A percentile compares a stretch with the other conserved stretches of the same genome.
phyloP scores from a whole-genome alignment of 75 land plant genomes.

The Ceratopteris richardii region DNA sequence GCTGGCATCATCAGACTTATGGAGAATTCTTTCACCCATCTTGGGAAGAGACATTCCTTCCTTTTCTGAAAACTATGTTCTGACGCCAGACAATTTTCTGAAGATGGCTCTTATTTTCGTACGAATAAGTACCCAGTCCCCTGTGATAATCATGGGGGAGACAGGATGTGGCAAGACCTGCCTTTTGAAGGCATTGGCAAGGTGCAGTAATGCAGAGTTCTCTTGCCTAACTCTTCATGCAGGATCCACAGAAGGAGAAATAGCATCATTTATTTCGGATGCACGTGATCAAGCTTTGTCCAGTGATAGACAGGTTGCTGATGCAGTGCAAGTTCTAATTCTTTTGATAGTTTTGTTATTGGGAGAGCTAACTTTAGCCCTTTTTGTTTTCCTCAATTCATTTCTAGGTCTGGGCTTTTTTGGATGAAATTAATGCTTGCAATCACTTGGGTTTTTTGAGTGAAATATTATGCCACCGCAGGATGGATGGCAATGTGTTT shows the following conservation, averaged over 20 bases:
- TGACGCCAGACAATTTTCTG: slow-evolving; percentile 23
- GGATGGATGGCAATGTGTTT: slow-evolving; percentile 8
- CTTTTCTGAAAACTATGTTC: slow-evolving; percentile 11
- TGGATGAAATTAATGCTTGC: slow-evolving; percentile 26
- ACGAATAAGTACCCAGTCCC: slow-evolving; percentile 10
- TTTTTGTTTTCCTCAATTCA: no score
- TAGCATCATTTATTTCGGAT: slow-evolving; percentile 5
- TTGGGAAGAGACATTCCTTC: slow-evolving; percentile 6
- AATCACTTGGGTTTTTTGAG: slow-evolving; percentile 18
- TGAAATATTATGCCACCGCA: slow-evolving; percentile 16
- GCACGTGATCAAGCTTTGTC: slow-evolving; percentile 6
- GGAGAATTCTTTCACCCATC: slow-evolving; percentile 21
- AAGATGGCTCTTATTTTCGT: slow-evolving; percentile 24
- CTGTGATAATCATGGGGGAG: slow-evolving; percentile 28
- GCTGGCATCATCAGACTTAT: slow-evolving; percentile 15
- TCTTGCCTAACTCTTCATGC: slow-evolving; percentile 19
- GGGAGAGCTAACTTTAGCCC: no score
- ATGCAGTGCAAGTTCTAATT: no score
- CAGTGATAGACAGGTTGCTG: slow-evolving; percentile 4
- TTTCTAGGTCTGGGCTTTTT: slow-evolving; percentile 24
- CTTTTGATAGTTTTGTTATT: no score
- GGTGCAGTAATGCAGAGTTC: slow-evolving; percentile 7
- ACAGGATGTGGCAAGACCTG: slow-evolving; percentile 28
- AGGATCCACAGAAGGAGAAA: slow-evolving; percentile 14
- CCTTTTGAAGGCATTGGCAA: slow-evolving; percentile 17